Conservation (phyloP, 2,329 filamentous ascomycete genomes). For the Rosellinia necatrix region DNA sequence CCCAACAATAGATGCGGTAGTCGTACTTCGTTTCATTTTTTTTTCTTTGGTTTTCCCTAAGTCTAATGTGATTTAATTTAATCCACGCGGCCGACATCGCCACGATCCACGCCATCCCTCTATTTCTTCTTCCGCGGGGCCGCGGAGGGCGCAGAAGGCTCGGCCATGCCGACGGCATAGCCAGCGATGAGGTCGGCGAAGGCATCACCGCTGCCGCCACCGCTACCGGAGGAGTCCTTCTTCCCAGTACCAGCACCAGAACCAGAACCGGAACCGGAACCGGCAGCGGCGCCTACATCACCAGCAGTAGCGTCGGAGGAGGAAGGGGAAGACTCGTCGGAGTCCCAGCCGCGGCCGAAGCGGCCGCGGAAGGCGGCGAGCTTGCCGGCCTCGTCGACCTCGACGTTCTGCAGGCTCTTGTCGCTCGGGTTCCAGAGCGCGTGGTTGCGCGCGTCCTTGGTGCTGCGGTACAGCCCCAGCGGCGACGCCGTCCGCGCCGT, state of each 20-base stretch:
- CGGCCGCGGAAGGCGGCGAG: conserved; percentile 82
- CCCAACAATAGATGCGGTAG: background rate
- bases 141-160: conserved; percentile 36
- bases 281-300: conserved; percentile 31
- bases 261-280: conserved; percentile 28
- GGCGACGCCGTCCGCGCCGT: conserved; percentile 79
- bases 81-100: background rate
- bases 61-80: background rate
- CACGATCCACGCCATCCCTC: conserved; percentile 36
- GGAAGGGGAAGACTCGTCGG: conserved; percentile 31
- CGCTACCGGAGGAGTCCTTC: conserved; percentile 36
- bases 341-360: conserved; percentile 85
- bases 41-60: background rate
- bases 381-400: conserved; percentile 92
- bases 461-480: conserved; percentile 58
- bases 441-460: conserved; percentile 88
- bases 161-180: conserved; percentile 44
- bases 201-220: conserved; percentile 40
- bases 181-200: conserved; percentile 58
- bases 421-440: conserved; percentile 88
- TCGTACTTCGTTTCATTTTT: conserved; percentile 38
- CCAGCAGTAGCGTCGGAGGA: conserved; percentile 38
- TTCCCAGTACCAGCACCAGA: conserved; percentile 32
- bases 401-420: conserved; percentile 80
- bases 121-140: conserved; percentile 50